Percentiles rank a stretch among this genome's conserved stretches.
Evolutionary conservation across 164 flowering plant genomes (phyloP).

Genomic region (Cinnamomum micranthum): DNA sequence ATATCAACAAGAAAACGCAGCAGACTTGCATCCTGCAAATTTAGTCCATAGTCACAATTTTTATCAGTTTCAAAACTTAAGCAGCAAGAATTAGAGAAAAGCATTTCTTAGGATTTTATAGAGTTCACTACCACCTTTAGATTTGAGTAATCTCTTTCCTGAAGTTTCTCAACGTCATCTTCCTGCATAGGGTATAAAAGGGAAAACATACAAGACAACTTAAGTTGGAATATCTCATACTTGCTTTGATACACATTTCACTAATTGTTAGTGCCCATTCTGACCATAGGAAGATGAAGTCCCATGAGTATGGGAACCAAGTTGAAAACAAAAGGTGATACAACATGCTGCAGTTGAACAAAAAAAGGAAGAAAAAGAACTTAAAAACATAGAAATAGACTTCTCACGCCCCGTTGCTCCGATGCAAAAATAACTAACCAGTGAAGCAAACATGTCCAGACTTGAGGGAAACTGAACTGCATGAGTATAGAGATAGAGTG

Average conservation of each 20-base stretch:
- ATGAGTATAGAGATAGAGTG: no score
- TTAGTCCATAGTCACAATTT: constrained; percentile 11
- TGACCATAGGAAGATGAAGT: neutral
- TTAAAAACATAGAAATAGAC: neutral
- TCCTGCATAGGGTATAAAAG: constrained; percentile 44
- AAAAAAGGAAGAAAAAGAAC: neutral
- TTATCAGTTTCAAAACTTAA: neutral
- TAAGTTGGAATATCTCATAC: neutral
- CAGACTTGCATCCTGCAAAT: constrained; percentile 93
- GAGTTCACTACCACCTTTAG: constrained; percentile 51
- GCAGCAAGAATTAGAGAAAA: neutral
- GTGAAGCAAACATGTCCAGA: neutral
- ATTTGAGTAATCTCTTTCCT: constrained; percentile 82
- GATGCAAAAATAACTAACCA: neutral
- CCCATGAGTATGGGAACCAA: no score
- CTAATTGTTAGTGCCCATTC: neutral
- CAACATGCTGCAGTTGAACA: no score
- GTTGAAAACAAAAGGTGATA: no score
- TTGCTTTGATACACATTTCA: neutral
- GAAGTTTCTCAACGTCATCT: constrained; percentile 90
- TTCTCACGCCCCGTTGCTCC: neutral
- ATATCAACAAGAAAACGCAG: constrained; percentile 93
- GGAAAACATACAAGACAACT: neutral
- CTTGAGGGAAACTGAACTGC: neutral
- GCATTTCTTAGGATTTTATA: neutral